A percentile compares a stretch with the other conserved stretches of the same genome.
Evolutionary conservation across 805 yeast species (phyloP).

Genomic region (Pichia pseudocactophila): DNA sequence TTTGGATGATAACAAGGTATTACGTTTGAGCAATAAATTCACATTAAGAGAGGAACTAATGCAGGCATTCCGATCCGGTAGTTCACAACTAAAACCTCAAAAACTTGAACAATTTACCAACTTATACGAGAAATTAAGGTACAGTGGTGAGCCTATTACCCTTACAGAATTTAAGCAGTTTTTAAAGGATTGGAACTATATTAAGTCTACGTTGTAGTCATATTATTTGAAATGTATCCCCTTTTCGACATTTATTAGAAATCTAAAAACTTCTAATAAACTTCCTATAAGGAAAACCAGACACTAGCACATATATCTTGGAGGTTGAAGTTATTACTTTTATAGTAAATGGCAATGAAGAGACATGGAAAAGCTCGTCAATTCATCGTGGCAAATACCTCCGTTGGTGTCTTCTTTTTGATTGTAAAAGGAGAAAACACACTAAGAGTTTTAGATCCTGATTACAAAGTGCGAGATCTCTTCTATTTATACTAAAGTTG

Average conservation of each 20-base stretch:
- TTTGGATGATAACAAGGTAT: slow-evolving; percentile 13
- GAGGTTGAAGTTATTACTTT: slow-evolving; percentile 34
- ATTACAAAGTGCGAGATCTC: background rate
- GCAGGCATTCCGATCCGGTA: slow-evolving; percentile 7
- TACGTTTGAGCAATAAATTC: slow-evolving; percentile 15
- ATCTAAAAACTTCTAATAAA: slow-evolving; percentile 43
- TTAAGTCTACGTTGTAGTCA: background rate
- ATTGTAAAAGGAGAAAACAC: slow-evolving; percentile 31
- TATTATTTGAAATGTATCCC: slow-evolving; percentile 26
- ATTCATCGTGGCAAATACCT: slow-evolving; percentile 65
- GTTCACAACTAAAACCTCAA: slow-evolving; percentile 4
- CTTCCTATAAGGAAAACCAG: slow-evolving; percentile 46
- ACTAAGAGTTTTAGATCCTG: background rate
- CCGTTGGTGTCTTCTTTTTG: slow-evolving; percentile 43
- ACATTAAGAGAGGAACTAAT: slow-evolving; percentile 23
- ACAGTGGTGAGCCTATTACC: slow-evolving; percentile 51
- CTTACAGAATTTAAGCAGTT: slow-evolving; percentile 53
- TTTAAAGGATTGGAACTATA: slow-evolving; percentile 24
- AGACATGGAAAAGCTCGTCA: slow-evolving; percentile 51
- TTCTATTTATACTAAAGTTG: background rate
- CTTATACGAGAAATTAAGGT: slow-evolving; percentile 60
- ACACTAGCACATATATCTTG: slow-evolving; percentile 33
- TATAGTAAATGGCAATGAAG: slow-evolving; percentile 50
- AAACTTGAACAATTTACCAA: slow-evolving; percentile 30
- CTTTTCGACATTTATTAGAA: slow-evolving; percentile 53